Percentiles rank a stretch among this genome's conserved stretches.
Conservation (phyloP, 306 rosid genomes). For the Prunus campanulata region DNA sequence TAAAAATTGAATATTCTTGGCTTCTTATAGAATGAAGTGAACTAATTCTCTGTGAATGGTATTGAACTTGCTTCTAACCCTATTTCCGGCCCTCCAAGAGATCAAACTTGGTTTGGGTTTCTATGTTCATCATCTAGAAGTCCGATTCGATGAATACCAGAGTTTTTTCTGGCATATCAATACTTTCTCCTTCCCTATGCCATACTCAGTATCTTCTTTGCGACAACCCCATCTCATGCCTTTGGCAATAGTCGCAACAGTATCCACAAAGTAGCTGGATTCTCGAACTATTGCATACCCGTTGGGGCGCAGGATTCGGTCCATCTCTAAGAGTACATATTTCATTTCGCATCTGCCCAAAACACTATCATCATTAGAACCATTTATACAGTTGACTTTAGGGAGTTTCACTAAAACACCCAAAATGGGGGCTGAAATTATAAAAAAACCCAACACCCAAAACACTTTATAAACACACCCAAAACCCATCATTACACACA, state of each 20-base stretch:
- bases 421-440: too few relatives aligned
- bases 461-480: too few relatives aligned
- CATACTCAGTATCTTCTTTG: constrained; percentile 68
- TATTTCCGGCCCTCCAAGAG: constrained; percentile 27
- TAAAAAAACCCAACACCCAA: too few relatives aligned
- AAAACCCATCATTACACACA: too few relatives aligned
- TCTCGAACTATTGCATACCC: constrained; percentile 79
- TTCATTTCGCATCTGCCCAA: constrained; percentile 86
- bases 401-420: too few relatives aligned
- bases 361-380: constrained; percentile 27
- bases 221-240: constrained; percentile 85
- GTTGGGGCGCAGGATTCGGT: constrained; percentile 73
- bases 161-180: constrained; percentile 88
- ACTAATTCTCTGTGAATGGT: constrained; percentile 50
- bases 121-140: constrained; percentile 48
- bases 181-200: constrained; percentile 70
- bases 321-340: constrained; percentile 89
- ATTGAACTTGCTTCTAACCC: constrained; percentile 37
- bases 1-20: constrained; percentile 34
- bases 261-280: constrained; percentile 72
- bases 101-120: constrained; percentile 19
- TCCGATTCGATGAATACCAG: constrained; percentile 67
- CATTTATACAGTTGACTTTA: neutral
- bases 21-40: constrained; percentile 35
- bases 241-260: constrained; percentile 58